These are phyloP conservation scores for Cucurbitaria berberidis DNA, from an alignment of 2,329 filamentous ascomycete species.

Conservation along the genomic window DNA sequence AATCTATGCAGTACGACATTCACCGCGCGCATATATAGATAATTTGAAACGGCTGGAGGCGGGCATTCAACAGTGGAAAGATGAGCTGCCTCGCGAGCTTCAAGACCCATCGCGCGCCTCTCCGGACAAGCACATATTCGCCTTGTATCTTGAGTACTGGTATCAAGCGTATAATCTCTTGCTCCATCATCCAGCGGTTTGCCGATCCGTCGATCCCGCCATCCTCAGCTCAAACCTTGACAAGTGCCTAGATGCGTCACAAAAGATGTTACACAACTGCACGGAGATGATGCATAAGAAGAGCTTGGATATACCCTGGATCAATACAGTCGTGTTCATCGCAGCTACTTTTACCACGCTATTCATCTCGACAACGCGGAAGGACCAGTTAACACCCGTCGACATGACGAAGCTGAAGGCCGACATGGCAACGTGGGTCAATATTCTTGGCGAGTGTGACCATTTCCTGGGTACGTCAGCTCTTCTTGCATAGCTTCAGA, in stretches of 20 bases:
- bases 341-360: constrained; percentile 76
- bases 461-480: constrained; percentile 66
- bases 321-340: constrained; percentile 73
- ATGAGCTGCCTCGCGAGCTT: constrained; percentile 68
- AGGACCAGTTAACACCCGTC: constrained; percentile 63
- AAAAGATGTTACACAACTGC: constrained; percentile 67
- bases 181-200: constrained; percentile 61
- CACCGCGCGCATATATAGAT: constrained; percentile 67
- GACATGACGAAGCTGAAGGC: constrained; percentile 66
- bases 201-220: constrained; percentile 60
- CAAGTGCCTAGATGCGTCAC: constrained; percentile 69
- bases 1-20: constrained; percentile 73
- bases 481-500: neutral
- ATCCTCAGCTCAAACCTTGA: constrained; percentile 62
- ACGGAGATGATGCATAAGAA: constrained; percentile 67
- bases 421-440: constrained; percentile 74
- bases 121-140: constrained; percentile 56
- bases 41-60: constrained; percentile 70
- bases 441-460: constrained; percentile 70
- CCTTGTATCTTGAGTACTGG: constrained; percentile 57
- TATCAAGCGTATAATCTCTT: constrained; percentile 58
- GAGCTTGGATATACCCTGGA: constrained; percentile 79
- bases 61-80: constrained; percentile 67
- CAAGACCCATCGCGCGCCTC: constrained; percentile 54
- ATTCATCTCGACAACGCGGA: constrained; percentile 71